Percentiles rank a stretch among this genome's conserved stretches.
Evolutionary conservation across 2,329 filamentous ascomycete species (phyloP).

Genomic region (Plenodomus tracheiphilus): DNA sequence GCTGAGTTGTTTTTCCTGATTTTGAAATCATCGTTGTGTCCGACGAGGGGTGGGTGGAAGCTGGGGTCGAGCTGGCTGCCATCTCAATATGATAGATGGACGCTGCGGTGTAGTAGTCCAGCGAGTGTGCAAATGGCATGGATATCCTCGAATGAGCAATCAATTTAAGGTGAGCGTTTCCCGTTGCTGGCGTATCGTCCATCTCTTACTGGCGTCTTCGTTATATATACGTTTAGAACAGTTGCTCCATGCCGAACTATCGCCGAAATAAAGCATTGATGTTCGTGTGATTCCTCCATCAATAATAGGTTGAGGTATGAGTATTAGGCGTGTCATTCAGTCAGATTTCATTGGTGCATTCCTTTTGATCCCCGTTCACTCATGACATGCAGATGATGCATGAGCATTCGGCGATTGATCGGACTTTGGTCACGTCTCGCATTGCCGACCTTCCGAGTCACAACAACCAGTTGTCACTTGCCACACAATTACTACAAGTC

Average conservation of each 20-base stretch:
- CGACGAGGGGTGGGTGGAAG: conserved; percentile 9
- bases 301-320: not conserved
- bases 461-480: not conserved
- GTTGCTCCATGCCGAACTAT: not conserved
- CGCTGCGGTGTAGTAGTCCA: not conserved
- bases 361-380: not conserved
- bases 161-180: not conserved
- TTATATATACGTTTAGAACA: not conserved
- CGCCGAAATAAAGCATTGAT: not conserved
- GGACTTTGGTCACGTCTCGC: not conserved
- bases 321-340: not conserved
- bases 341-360: not conserved
- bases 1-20: conserved; percentile 3
- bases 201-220: not conserved
- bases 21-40: conserved; percentile 1
- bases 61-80: not conserved
- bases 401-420: not conserved
- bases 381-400: not conserved
- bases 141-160: not conserved
- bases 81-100: not conserved
- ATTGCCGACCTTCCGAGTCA: not conserved
- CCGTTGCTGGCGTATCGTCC: not conserved
- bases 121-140: not conserved
- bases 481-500: too few relatives aligned
- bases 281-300: too few relatives aligned